Conservation (phyloP, 2,329 filamentous ascomycete genomes). For the Microdochium trichocladiopsis region DNA sequence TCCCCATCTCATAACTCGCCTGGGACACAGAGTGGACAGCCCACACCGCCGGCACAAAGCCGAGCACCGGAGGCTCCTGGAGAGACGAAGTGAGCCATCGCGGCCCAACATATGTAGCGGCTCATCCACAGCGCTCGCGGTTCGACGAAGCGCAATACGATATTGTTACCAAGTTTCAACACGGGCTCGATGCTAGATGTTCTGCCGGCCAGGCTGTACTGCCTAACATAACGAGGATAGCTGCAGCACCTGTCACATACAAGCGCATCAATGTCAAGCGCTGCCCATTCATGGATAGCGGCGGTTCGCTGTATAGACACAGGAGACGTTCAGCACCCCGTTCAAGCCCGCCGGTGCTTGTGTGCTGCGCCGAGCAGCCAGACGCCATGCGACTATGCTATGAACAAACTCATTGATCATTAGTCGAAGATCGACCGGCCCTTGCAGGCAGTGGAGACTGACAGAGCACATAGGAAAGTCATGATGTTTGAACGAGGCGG, state of each 20-base stretch:
- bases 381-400: neutral
- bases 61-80: neutral
- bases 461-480: too few relatives aligned
- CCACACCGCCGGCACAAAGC: neutral
- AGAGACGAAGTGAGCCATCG: neutral
- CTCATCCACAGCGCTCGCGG: neutral
- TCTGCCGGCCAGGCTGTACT: too few relatives aligned
- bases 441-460: neutral
- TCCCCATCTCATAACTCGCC: constrained; percentile 35
- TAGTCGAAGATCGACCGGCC: neutral
- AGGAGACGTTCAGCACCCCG: too few relatives aligned
- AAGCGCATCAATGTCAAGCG: too few relatives aligned
- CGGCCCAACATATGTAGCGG: neutral
- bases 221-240: too few relatives aligned
- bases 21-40: constrained; percentile 22
- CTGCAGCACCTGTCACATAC: neutral
- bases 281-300: too few relatives aligned
- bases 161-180: too few relatives aligned
- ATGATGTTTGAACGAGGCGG: neutral
- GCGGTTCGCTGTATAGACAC: too few relatives aligned
- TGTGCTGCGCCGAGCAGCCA: neutral
- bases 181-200: too few relatives aligned
- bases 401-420: neutral
- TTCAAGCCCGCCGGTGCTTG: neutral
- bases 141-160: neutral